Conservation (phyloP, 116 monocot species). For the Trichopus zeylanicus region DNA sequence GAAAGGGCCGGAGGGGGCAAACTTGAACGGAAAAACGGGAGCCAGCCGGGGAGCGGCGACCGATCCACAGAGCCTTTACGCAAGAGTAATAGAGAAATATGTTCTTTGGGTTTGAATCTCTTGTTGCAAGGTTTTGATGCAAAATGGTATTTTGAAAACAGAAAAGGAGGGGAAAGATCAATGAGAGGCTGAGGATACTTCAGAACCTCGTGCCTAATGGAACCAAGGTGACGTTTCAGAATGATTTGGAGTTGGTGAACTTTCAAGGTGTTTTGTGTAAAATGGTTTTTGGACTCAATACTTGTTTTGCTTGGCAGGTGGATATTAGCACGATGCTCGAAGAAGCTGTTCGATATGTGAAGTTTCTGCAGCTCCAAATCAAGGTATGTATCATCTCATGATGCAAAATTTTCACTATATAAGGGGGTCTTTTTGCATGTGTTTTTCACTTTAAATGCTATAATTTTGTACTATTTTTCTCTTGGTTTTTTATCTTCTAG, state of each 20-base stretch:
- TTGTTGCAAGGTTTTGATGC: neutral
- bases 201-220: constrained; percentile 81
- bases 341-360: constrained; percentile 83
- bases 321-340: constrained; percentile 96
- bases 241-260: neutral
- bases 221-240: constrained; percentile 50
- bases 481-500: constrained; percentile 19
- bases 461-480: neutral
- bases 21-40: constrained; percentile 33
- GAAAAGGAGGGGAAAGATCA: constrained; percentile 9
- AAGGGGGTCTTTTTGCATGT: neutral
- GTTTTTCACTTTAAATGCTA: neutral
- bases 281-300: neutral
- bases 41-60: constrained; percentile 62
- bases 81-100: constrained; percentile 37
- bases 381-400: constrained; percentile 45
- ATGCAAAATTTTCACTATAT: neutral
- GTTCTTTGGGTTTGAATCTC: neutral
- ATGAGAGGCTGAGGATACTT: constrained; percentile 58
- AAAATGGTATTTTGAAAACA: neutral
- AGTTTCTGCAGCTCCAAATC: constrained; percentile 84
- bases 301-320: constrained; percentile 30
- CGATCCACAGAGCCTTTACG: constrained; percentile 82
- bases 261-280: neutral
- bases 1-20: constrained; percentile 20